phyloP scores from a whole-genome alignment of 495 filamentous ascomycete genomes.

The Aspergillus sclerotioniger region DNA sequence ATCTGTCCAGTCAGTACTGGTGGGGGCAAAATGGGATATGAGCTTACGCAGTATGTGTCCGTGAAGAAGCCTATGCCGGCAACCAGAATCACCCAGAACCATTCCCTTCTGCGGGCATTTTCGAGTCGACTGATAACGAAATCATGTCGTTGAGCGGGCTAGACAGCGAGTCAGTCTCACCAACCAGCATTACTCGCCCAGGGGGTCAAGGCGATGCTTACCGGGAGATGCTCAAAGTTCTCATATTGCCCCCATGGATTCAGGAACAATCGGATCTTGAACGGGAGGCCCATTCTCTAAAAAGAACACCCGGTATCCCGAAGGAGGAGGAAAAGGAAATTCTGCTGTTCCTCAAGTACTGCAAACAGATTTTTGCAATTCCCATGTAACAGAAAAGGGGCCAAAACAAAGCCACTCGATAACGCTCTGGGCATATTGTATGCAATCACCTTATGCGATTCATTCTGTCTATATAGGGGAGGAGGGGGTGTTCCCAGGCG shows the following conservation, averaged over 20 bases:
- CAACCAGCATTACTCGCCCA: not conserved
- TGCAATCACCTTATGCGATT: not conserved
- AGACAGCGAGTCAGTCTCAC: not conserved
- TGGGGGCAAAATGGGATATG: not conserved
- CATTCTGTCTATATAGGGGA: not conserved
- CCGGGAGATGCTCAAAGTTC: slow-evolving; percentile 11
- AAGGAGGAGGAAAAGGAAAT: not conserved
- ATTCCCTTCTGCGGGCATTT: slow-evolving; percentile 20
- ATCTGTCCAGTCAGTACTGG: slow-evolving; percentile 14
- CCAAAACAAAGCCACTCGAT: not conserved
- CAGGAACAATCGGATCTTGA: slow-evolving; percentile 7
- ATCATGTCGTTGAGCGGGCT: slow-evolving; percentile 14
- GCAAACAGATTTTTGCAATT: too few species aligned
- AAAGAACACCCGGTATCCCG: not conserved
- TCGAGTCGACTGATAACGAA: slow-evolving; percentile 15
- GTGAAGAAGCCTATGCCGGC: slow-evolving; percentile 60
- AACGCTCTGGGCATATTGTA: not conserved
- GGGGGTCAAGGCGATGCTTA: not conserved
- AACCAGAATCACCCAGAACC: slow-evolving; percentile 43
- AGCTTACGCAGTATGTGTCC: slow-evolving; percentile 49
- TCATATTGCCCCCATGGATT: slow-evolving; percentile 17
- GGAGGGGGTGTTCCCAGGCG: too few species aligned
- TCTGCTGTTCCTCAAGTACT: too few species aligned
- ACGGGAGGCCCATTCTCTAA: not conserved
- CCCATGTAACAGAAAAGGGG: not conserved